Conservation (phyloP, 371 early-diverging fungal species). For the Mortierella sp. region DNA sequence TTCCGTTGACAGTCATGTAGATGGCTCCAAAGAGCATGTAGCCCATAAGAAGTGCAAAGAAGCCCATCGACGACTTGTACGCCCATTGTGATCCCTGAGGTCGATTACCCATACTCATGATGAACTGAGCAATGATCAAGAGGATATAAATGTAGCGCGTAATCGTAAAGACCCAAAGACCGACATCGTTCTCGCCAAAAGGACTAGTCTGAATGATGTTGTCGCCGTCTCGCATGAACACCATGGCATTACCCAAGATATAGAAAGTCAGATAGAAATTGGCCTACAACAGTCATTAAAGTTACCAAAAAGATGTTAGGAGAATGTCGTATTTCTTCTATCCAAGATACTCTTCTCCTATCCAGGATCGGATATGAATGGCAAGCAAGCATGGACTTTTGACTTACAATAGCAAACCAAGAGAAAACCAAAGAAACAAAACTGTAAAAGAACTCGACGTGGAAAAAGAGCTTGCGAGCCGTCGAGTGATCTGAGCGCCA, state of each 20-base stretch:
- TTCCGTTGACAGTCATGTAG: slow-evolving; percentile 59
- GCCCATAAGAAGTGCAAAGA: slow-evolving; percentile 70
- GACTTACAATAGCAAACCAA: slow-evolving; percentile 79
- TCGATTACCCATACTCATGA: slow-evolving; percentile 82
- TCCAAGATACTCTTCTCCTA: too few relatives aligned
- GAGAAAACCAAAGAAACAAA: slow-evolving; percentile 71
- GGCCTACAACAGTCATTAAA: slow-evolving; percentile 54
- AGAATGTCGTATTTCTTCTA: too few relatives aligned
- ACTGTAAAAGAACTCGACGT: slow-evolving; percentile 73
- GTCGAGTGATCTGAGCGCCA: slow-evolving; percentile 73
- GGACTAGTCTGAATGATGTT: slow-evolving; percentile 54
- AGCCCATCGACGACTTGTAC: slow-evolving; percentile 65
- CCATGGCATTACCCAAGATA: slow-evolving; percentile 69
- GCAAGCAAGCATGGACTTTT: too few relatives aligned
- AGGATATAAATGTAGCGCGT: slow-evolving; percentile 72
- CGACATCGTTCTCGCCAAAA: slow-evolving; percentile 55
- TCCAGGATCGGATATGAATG: too few relatives aligned
- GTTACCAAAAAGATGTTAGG: too few relatives aligned
- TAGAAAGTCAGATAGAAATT: slow-evolving; percentile 84
- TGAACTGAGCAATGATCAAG: slow-evolving; percentile 70
- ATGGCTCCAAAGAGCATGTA: slow-evolving; percentile 61
- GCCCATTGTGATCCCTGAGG: slow-evolving; percentile 82
- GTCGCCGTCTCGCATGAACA: slow-evolving; percentile 20
- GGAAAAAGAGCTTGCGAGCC: slow-evolving; percentile 70
- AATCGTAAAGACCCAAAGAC: slow-evolving; percentile 56